Conservation (phyloP, 176 grass and related monocot species). For the Thalia dealbata region DNA sequence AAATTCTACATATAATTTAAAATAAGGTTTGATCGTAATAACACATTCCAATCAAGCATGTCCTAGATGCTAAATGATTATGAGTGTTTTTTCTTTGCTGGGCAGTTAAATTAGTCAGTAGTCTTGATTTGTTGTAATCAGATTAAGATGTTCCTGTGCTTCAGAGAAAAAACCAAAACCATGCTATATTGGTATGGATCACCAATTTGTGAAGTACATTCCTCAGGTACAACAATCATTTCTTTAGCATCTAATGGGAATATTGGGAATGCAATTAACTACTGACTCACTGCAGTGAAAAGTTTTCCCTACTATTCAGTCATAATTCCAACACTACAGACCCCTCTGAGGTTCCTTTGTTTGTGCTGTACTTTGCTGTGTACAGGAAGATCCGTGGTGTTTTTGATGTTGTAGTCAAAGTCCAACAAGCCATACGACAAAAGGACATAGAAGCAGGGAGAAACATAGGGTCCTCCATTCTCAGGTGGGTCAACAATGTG, state of each 20-base stretch:
- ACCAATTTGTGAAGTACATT: too few relatives aligned
- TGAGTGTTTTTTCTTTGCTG: too few relatives aligned
- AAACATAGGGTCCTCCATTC: slow-evolving; percentile 9
- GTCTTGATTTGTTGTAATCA: neutral
- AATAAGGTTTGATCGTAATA: too few relatives aligned
- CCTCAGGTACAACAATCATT: neutral
- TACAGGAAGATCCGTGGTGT: slow-evolving; percentile 3
- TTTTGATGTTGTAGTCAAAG: slow-evolving; percentile 4
- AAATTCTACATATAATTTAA: too few relatives aligned
- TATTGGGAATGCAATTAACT: neutral
- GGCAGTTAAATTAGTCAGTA: neutral
- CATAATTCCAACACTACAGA: too few relatives aligned
- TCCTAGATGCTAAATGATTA: too few relatives aligned
- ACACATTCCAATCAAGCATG: too few relatives aligned
- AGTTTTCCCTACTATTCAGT: neutral
- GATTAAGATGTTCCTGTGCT: too few relatives aligned
- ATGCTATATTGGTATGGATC: too few relatives aligned
- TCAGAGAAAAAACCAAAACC: too few relatives aligned
- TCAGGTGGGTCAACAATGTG: neutral
- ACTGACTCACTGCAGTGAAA: neutral
- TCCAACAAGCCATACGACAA: neutral
- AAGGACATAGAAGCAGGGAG: neutral
- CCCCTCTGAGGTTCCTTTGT: neutral
- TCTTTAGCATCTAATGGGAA: too few relatives aligned
- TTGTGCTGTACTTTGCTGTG: neutral